A percentile compares a stretch with the other conserved stretches of the same genome.
phyloP scores from a whole-genome alignment of 164 flowering plant species.

The Aristolochia californica region DNA sequence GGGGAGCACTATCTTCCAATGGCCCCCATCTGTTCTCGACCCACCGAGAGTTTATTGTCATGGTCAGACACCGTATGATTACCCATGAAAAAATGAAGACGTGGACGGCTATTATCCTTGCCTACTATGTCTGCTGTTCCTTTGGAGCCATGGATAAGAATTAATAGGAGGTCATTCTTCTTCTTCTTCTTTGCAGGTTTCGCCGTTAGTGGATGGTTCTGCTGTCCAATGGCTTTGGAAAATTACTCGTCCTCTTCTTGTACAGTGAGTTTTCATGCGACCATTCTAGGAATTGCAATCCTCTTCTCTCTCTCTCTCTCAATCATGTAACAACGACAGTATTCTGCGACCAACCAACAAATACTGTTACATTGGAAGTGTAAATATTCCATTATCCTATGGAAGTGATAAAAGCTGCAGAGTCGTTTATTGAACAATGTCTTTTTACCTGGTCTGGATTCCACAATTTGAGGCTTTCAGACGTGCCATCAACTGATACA shows the following conservation, averaged over 20 bases:
- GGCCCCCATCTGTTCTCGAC: too few relatives aligned
- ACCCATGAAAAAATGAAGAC: neutral
- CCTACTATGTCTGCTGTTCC: neutral
- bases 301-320: neutral
- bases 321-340: neutral
- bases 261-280: neutral
- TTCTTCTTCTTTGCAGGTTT: slow-evolving; percentile 42
- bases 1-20: too few relatives aligned
- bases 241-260: slow-evolving; percentile 59
- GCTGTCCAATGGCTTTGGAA: slow-evolving; percentile 79
- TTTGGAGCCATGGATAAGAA: neutral
- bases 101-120: neutral
- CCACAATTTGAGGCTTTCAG: too few relatives aligned
- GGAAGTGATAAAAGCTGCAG: too few relatives aligned
- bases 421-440: too few relatives aligned
- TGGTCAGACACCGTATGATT: neutral
- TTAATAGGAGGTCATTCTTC: neutral
- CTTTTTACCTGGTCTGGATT: too few relatives aligned
- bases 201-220: slow-evolving; percentile 66
- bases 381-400: too few relatives aligned
- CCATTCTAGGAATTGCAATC: neutral
- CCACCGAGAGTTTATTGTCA: too few relatives aligned
- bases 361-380: too few relatives aligned
- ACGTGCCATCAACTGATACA: too few relatives aligned
- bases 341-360: neutral